Evolutionary conservation across 1,284 basidiomycete species (phyloP), one percentile per base, ranked within the genome.

Genomic region (Gymnopus androsaceus): DNA sequence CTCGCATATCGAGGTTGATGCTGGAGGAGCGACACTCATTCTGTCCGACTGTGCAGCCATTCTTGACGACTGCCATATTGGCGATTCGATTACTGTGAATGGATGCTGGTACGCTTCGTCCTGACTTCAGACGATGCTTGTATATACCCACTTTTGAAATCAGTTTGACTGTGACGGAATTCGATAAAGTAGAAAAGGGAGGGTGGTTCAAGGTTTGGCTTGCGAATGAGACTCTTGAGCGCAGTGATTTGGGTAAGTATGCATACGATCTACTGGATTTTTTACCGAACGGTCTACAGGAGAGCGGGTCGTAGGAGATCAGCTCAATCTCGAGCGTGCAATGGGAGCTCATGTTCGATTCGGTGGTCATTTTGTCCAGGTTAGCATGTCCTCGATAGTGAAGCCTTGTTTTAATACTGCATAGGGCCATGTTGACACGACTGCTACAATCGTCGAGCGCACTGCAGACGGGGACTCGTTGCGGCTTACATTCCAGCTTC

Each of bases 331-430:
- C 50, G 96, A 99, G 76, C 84, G 96, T 46, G 96, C 96, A 2
- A 95, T 99, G 94, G 87, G 86, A 14, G 88, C 90, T 1, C 91
- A 96, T 73, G 87, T 87, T 9, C 81, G 96, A 42, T 98, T 99
- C 67, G 96, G 96, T 27, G 96, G 96, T 5, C 96, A 99, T 70
- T 95, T 98, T 69, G 97, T 99, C 5, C 96, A 98, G 83, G 94
- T 92, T 63, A 56, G 80, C n/a, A 23, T 28, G 14, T 15, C 7
- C 17, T 36, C 5, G 9, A 15, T 17, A 33, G n/a, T 9, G n/a
- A 2, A 38, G n/a, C 15, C 37, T 0, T 36, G 19, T 33, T 38
- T 17, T 28, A 48, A 25, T 34, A n/a, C 53, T n/a, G 30, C 33
- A 50, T 23, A 95, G 92, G 95, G 92, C 19, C 95, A 98, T 71